Conservation (phyloP, 257 asterid species). For the Solanum arcanum region DNA sequence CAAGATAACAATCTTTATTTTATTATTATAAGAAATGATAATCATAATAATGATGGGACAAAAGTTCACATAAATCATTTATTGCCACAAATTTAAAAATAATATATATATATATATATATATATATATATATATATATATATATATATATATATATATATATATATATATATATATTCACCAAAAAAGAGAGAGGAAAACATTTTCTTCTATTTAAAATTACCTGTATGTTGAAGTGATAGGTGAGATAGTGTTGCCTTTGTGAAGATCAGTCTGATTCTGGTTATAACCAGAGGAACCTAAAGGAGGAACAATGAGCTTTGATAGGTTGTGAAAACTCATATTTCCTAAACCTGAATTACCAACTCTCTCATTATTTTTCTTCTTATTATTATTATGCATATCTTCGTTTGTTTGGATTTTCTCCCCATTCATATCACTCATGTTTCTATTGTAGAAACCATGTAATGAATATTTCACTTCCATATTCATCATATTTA, state of each 20-base stretch:
- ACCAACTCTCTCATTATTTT: neutral
- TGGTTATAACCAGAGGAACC: slow-evolving; percentile 39
- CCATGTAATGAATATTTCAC: neutral
- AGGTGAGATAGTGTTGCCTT: slow-evolving; percentile 42
- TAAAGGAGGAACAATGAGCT: slow-evolving; percentile 69
- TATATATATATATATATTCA: neutral
- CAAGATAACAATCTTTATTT: neutral
- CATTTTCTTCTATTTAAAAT: neutral
- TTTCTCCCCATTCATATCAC: neutral
- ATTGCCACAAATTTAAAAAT: neutral
- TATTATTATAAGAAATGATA: neutral
- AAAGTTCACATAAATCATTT: neutral
- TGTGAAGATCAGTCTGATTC: neutral
- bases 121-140: too few relatives aligned
- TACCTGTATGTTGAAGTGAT: slow-evolving; percentile 73
- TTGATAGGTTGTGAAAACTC: slow-evolving; percentile 22
- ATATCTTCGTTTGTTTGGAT: neutral
- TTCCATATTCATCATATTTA: neutral
- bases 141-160: too few relatives aligned
- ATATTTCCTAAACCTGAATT: neutral
- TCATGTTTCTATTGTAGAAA: neutral
- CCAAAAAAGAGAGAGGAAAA: neutral
- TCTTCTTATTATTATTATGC: too few relatives aligned
- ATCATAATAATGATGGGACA: neutral
- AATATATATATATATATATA: too few relatives aligned